phyloP scores from a whole-genome alignment of 345 rosid species.

The Syzygium oleosum region DNA sequence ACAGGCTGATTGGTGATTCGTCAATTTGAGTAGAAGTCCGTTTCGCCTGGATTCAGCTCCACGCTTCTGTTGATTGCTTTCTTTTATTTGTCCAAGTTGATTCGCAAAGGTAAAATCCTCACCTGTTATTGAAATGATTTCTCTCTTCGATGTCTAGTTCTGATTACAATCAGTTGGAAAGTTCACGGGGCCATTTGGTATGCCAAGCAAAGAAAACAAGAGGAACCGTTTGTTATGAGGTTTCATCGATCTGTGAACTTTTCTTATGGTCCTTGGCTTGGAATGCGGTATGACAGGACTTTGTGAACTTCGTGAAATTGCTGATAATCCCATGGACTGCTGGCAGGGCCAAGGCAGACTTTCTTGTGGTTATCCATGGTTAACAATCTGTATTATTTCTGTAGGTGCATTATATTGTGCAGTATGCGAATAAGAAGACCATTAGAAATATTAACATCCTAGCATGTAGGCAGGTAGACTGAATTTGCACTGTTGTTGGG shows the following conservation, averaged over 20 bases:
- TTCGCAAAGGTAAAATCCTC: not conserved
- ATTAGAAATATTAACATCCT: not conserved
- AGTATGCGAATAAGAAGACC: not conserved
- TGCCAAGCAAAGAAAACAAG: not conserved
- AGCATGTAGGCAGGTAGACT: not conserved
- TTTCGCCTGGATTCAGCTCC: not conserved
- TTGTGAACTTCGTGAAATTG: not conserved
- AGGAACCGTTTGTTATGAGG: not conserved
- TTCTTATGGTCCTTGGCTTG: not conserved
- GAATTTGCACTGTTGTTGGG: not conserved
- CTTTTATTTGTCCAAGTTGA: not conserved
- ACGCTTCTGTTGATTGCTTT: not conserved
- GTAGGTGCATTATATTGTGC: not conserved
- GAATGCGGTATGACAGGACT: not conserved
- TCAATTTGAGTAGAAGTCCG: not conserved
- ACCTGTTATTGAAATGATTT: not conserved
- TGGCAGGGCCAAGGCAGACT: not conserved
- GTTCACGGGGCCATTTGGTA: not conserved
- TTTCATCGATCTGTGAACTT: not conserved
- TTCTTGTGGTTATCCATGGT: not conserved
- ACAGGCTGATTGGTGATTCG: not conserved
- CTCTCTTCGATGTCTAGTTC: not conserved
- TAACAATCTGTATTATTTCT: not conserved
- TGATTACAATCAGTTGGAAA: not conserved
- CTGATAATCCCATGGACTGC: not conserved